These are phyloP conservation scores for Talaromyces sp. DNA, from an alignment of 2,329 filamentous ascomycete genomes.

Conservation along the genomic window DNA sequence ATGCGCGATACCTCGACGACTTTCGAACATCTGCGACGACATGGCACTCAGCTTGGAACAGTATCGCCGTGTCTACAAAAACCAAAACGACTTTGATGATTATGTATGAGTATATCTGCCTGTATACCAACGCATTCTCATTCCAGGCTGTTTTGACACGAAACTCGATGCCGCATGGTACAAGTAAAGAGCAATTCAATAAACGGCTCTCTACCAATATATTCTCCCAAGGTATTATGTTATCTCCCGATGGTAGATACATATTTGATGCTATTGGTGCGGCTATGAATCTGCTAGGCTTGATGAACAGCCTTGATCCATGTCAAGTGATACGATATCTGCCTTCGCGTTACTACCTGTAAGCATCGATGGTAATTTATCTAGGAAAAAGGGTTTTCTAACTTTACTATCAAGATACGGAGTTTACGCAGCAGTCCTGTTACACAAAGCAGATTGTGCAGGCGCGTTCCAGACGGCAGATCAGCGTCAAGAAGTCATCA, in stretches of 20 bases:
- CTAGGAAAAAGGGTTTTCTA: neutral
- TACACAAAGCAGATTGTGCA: neutral
- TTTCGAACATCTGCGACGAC: conserved; percentile 13
- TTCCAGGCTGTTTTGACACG: neutral
- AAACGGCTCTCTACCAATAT: neutral
- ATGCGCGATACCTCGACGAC: conserved; percentile 24
- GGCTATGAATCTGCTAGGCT: neutral
- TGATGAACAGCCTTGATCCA: neutral
- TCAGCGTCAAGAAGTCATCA: neutral
- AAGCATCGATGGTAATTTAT: neutral
- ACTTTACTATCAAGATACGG: neutral
- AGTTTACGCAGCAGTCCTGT: neutral
- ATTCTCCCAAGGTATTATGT: neutral
- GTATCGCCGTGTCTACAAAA: neutral
- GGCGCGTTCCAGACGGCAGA: neutral
- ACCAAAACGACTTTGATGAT: conserved; percentile 1
- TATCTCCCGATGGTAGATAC: neutral
- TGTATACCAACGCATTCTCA: conserved; percentile 2
- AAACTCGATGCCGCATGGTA: neutral
- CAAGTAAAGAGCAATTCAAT: neutral
- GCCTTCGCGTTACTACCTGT: neutral
- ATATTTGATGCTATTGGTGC: neutral
- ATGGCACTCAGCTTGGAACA: conserved; percentile 11
- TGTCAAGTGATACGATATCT: neutral
- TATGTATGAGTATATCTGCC: neutral